Percentiles rank a stretch among this genome's conserved stretches.
Evolutionary conservation across 495 filamentous ascomycete genomes (phyloP).

Genomic region (Sordaria brevicollis): DNA sequence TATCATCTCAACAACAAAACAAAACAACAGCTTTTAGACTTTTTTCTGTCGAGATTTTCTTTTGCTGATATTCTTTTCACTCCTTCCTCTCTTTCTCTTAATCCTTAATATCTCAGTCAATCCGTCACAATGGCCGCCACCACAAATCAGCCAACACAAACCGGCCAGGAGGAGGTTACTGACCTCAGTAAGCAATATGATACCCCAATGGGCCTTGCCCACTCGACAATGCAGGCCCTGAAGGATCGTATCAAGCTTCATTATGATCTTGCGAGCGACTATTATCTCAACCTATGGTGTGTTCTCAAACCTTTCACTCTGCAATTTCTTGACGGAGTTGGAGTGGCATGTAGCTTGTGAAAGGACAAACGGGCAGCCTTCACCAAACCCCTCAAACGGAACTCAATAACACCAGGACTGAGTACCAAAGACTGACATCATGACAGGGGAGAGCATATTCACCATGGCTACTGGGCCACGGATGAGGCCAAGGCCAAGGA

Average conservation of each 20-base stretch:
- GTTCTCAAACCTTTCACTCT: neutral
- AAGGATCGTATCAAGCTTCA: conserved; percentile 49
- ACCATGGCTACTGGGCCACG: conserved; percentile 44
- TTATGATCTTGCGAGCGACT: conserved; percentile 48
- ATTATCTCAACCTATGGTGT: conserved; percentile 43
- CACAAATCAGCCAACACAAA: neutral
- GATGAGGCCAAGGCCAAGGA: conserved; percentile 25
- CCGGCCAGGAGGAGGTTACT: conserved; percentile 6
- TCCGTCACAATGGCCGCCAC: neutral
- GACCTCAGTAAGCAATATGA: conserved; percentile 36
- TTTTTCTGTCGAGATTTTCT: neutral
- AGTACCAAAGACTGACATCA: neutral
- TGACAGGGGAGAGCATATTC: conserved; percentile 49
- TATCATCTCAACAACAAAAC: neutral
- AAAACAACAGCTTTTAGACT: neutral
- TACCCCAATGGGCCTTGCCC: conserved; percentile 38
- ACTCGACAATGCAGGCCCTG: conserved; percentile 41
- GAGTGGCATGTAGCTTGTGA: neutral
- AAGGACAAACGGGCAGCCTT: neutral
- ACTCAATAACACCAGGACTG: neutral
- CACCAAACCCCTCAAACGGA: neutral
- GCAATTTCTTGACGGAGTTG: neutral
- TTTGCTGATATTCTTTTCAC: neutral
- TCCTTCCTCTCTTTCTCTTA: neutral
- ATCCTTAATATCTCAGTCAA: neutral